These are phyloP conservation scores for Moesziomyces sp. DNA, from an alignment of 1,284 basidiomycete genomes.

Conservation along the genomic window DNA sequence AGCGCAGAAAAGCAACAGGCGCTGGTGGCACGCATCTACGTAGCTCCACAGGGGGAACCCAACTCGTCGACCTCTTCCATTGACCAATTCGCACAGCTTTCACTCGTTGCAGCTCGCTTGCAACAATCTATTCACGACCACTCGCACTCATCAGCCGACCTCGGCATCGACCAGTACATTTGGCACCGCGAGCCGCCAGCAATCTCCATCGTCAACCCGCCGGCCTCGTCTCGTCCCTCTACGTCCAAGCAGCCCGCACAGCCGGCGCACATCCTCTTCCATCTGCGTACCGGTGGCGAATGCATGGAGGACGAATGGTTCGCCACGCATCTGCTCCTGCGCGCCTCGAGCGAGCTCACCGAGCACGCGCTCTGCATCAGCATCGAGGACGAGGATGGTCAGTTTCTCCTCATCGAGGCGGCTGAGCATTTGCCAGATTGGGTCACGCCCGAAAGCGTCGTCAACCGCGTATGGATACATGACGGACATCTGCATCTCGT, in stretches of 20 bases:
- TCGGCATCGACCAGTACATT: slow-evolving; percentile 49
- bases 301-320: slow-evolving; percentile 97
- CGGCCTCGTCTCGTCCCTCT: slow-evolving; percentile 9
- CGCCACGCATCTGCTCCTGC: slow-evolving; percentile 78
- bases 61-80: slow-evolving; percentile 12
- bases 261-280: slow-evolving; percentile 30
- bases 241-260: slow-evolving; percentile 7
- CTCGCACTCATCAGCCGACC: slow-evolving; percentile 6
- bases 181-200: slow-evolving; percentile 64
- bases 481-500: slow-evolving; percentile 84
- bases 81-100: slow-evolving; percentile 24
- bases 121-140: neutral
- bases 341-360: slow-evolving; percentile 16
- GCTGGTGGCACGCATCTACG: slow-evolving; percentile 32
- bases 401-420: slow-evolving; percentile 95
- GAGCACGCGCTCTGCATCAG: slow-evolving; percentile 28
- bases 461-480: slow-evolving; percentile 94
- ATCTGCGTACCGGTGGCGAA: slow-evolving; percentile 70
- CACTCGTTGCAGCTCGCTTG: slow-evolving; percentile 19
- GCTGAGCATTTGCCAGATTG: slow-evolving; percentile 88
- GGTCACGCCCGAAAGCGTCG: slow-evolving; percentile 89
- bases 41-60: slow-evolving; percentile 7
- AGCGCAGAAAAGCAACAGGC: slow-evolving; percentile 43
- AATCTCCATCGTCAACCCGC: slow-evolving; percentile 27
- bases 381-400: slow-evolving; percentile 89